Base-by-base conservation (phyloP, 805 yeast genomes). In the Metschnikowia santaceciliae region DNA sequence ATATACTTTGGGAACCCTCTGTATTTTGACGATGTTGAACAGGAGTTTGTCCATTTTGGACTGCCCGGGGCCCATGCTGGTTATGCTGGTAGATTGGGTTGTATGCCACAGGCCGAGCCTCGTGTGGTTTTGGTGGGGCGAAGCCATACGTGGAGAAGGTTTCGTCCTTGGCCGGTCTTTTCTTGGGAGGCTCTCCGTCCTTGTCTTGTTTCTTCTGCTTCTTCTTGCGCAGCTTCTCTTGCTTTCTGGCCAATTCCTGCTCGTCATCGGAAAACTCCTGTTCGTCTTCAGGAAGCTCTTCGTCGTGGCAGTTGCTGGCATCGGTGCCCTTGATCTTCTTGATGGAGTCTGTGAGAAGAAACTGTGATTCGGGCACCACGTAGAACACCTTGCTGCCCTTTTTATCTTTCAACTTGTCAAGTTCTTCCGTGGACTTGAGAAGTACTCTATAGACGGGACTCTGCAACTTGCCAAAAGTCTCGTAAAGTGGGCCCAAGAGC, bases 251-350 rank as follows among this genome's bases (percentile, higher is more conserved):
- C 58, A 82, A 79, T 65, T 94, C 98, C 54, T 80, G 81, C 63
- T 92, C 98, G 67, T 94, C 98, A 65, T 94, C 98, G 1, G 97
- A 88, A 58, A 85, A 92, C 64, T 92, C 98, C 65, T 89, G 96
- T 65, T 94, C 98, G 32, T 88, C 95, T 58, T 84, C 90, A 0
- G 96, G 90, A 32, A 92, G 69, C 62, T 94, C 99, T 69, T 94
- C 98, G 66, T 94, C 99, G 64, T 89, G 86, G 66, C 89, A 84
- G 60, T 94, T 94, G 61, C 96, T 87, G 0, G 99, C 99, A 71
- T 94, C 99, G 1, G 90, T 85, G 22, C 98, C 99, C 61, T 86
- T 91, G 17, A 83, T 52, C 20, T 77, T 71, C 59, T 82, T 88
- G 49, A 91, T 77, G 22, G 80, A 70, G 47, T 86, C 86, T 0